Conservation (phyloP, 1,284 basidiomycete genomes). For the Melampsora larici-populina region DNA sequence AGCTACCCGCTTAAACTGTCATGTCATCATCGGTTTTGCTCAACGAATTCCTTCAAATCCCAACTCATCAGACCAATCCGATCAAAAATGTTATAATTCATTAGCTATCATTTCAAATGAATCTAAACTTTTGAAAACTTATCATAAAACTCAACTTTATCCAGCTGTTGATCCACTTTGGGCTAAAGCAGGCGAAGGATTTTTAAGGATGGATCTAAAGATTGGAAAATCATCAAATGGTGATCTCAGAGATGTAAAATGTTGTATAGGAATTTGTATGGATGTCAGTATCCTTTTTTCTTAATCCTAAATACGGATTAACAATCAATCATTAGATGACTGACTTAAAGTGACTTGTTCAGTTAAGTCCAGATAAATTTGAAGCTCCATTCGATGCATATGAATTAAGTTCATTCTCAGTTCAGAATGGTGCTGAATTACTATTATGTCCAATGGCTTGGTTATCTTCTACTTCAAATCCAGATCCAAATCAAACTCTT, state of each 20-base stretch:
- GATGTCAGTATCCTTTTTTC: constrained; percentile 30
- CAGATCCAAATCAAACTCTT: constrained; percentile 15
- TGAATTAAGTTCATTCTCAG: constrained; percentile 32
- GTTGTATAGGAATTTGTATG: constrained; percentile 41
- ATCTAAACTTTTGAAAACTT: constrained; percentile 15
- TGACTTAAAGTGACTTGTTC: background rate
- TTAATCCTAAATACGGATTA: background rate
- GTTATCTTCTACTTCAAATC: constrained; percentile 18
- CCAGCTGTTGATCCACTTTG: constrained; percentile 35
- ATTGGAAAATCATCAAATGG: constrained; percentile 15
- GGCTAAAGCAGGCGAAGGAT: constrained; percentile 34
- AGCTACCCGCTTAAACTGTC: constrained; percentile 27
- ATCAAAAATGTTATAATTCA: constrained; percentile 23
- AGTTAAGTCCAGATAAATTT: constrained; percentile 29
- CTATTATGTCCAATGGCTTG: constrained; percentile 38
- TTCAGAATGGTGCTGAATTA: constrained; percentile 23
- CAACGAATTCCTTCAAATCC: constrained; percentile 10
- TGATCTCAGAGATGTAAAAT: constrained; percentile 15
- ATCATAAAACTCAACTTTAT: constrained; percentile 41
- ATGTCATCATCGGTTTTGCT: constrained; percentile 39
- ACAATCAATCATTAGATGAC: background rate
- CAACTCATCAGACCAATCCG: background rate
- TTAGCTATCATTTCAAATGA: constrained; percentile 32
- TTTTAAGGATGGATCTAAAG: constrained; percentile 23
- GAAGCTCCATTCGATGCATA: constrained; percentile 41